Conservation (phyloP, 2,329 filamentous ascomycete species). For the Ceratocystis variospora region DNA sequence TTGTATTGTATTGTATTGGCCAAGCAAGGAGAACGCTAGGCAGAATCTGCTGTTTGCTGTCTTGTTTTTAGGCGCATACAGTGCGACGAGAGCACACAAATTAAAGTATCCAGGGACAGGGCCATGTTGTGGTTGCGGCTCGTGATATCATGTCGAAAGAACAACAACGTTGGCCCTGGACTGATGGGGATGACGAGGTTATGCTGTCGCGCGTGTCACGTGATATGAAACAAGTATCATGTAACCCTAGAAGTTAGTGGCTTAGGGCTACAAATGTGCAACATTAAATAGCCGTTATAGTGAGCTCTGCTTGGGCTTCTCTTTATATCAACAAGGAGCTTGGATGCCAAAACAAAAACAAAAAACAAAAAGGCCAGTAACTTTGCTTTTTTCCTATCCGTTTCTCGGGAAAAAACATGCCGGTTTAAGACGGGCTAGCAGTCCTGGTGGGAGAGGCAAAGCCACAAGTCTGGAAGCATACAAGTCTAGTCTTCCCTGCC, state of each 20-base stretch:
- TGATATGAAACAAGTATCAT: neutral
- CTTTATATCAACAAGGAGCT: neutral
- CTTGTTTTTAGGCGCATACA: too few species aligned
- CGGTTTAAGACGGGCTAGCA: neutral
- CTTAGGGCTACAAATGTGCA: neutral
- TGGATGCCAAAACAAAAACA: neutral
- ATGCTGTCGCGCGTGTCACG: neutral
- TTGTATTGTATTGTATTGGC: neutral
- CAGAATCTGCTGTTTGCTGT: neutral
- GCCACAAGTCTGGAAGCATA: neutral
- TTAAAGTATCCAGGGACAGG: neutral
- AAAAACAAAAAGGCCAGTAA: neutral
- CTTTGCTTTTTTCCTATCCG: neutral
- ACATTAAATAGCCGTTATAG: neutral
- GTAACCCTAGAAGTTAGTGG: neutral
- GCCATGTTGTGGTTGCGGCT: neutral
- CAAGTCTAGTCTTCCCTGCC: neutral
- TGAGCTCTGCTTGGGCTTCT: neutral
- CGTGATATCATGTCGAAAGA: too few species aligned
- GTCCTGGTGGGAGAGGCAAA: neutral
- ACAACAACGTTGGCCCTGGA: too few species aligned
- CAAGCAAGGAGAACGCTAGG: neutral
- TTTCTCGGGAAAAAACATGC: neutral
- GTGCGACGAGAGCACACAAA: too few species aligned
- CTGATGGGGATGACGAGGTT: too few species aligned